Evolutionary conservation across 257 asterid species (phyloP).

Genomic region (Ligustrum vulgare): DNA sequence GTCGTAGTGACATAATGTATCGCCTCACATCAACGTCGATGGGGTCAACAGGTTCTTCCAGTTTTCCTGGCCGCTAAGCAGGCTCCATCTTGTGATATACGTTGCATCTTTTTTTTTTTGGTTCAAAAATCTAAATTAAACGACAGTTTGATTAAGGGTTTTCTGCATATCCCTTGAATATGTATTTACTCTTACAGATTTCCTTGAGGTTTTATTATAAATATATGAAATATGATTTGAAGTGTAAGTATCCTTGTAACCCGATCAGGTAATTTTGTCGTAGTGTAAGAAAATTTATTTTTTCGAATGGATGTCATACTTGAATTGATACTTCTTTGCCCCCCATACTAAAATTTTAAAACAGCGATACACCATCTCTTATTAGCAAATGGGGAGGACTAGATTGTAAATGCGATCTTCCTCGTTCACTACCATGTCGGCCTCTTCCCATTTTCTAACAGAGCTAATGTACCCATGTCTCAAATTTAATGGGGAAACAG

Average conservation of each 20-base stretch:
- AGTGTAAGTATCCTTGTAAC: no score
- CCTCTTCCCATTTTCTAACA: neutral
- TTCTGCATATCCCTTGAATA: no score
- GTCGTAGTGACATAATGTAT: conserved; percentile 48
- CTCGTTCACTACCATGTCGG: neutral
- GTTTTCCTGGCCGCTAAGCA: conserved; percentile 44
- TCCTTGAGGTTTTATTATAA: no score
- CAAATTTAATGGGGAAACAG: neutral
- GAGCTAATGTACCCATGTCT: no score
- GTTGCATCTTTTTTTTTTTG: conserved; percentile 3
- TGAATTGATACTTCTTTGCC: no score
- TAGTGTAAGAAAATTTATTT: no score
- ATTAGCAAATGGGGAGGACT: no score
- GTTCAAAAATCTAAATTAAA: neutral
- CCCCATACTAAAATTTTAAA: neutral
- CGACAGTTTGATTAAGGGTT: neutral
- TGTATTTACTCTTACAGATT: neutral
- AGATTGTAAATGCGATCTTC: neutral
- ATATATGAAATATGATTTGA: no score
- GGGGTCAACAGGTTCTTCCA: conserved; percentile 56
- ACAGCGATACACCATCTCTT: neutral
- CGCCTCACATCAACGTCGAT: conserved; percentile 53
- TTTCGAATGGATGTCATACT: no score
- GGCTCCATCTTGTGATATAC: conserved; percentile 47
- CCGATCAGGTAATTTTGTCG: no score